These are phyloP conservation scores for Tympanopsis confertula DNA, from an alignment of 2,329 filamentous ascomycete species.

Conservation along the genomic window DNA sequence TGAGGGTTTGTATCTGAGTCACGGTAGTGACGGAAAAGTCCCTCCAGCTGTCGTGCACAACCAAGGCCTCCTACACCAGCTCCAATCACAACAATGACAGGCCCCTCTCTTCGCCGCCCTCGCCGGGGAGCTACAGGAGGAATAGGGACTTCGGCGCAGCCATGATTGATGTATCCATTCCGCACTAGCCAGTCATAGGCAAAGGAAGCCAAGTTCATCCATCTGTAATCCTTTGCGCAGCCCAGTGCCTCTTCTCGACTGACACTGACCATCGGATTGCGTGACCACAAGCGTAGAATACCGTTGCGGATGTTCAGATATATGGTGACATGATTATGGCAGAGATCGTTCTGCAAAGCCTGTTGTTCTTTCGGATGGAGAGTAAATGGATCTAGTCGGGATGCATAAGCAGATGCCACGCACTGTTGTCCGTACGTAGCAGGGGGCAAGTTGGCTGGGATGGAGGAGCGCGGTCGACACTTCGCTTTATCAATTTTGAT, in stretches of 20 bases:
- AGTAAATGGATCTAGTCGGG: conserved; percentile 51
- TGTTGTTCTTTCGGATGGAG: conserved; percentile 51
- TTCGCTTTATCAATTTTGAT: conserved; percentile 15
- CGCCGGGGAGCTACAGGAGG: conserved; percentile 14
- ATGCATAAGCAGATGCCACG: conserved; percentile 51
- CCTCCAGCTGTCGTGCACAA: conserved; percentile 55
- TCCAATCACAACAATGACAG: conserved; percentile 49
- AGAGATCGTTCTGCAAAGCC: conserved; percentile 45
- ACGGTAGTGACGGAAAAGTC: conserved; percentile 46
- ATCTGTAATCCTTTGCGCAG: conserved; percentile 51
- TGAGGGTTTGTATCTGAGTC: conserved; percentile 38
- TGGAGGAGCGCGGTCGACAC: conserved; percentile 44
- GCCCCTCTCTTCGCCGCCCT: conserved; percentile 33
- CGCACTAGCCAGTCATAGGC: conserved; percentile 55
- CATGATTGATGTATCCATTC: conserved; percentile 61
- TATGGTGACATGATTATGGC: conserved; percentile 51
- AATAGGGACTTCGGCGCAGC: conserved; percentile 48
- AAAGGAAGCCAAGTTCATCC: conserved; percentile 50
- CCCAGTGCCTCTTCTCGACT: conserved; percentile 52
- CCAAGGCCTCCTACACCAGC: conserved; percentile 57
- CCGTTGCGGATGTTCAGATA: conserved; percentile 62
- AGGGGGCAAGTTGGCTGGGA: conserved; percentile 42
- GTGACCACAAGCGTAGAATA: conserved; percentile 54
- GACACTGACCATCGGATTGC: conserved; percentile 53
- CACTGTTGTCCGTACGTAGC: conserved; percentile 52